Evolutionary conservation across 257 asterid genomes (phyloP), one percentile per base, ranked within the genome.

Genomic region (Solanum pennellii): DNA sequence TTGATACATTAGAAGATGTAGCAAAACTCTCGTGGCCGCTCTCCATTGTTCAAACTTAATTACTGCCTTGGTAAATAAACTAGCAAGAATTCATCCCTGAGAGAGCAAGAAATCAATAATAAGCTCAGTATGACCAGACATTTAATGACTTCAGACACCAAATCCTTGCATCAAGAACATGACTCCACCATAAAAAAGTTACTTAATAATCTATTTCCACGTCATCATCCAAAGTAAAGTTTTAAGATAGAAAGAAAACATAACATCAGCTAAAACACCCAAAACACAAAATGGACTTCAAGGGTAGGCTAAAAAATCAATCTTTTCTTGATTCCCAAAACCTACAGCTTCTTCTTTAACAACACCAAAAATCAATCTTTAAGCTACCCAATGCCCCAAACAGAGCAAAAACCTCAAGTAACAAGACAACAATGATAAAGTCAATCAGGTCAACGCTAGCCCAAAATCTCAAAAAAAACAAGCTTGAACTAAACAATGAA

Each of bases 11-110:
- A 9, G 98, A 93, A 31, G 95, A 91, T 9, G 97, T 91, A 68
- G 92, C 92, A 59, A 92, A 92, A 89, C 97, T 93, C 91, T 95
- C 96, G 72, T 88, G 91, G 76, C 93, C 96, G 21, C 89, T 91
- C 85, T 94, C 98, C 99, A 96, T 95, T 65, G 76, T 79, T 27
- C 79, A 72, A 68, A 21, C 79, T 49, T 71, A 20, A 69, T 44
- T 68, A 52, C 69, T 37, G 13, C 83, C 27, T 80, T 29, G 45
- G 45, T 29, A 49, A 44, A 27, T 80, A 45, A 21, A 80, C 84
- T 80, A 82, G 69, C 85, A 82, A 49, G 11, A 31, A 49, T 31
- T 49, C 69, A 82, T 45, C 12, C 66, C 66, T 79, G 25, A 45
- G 42, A 79, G 25, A 45, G 10, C 41, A 79, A 79, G 15, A 45